Evolutionary conservation across 176 grass and related monocot species (phyloP).

Genomic region (Thalia dealbata): DNA sequence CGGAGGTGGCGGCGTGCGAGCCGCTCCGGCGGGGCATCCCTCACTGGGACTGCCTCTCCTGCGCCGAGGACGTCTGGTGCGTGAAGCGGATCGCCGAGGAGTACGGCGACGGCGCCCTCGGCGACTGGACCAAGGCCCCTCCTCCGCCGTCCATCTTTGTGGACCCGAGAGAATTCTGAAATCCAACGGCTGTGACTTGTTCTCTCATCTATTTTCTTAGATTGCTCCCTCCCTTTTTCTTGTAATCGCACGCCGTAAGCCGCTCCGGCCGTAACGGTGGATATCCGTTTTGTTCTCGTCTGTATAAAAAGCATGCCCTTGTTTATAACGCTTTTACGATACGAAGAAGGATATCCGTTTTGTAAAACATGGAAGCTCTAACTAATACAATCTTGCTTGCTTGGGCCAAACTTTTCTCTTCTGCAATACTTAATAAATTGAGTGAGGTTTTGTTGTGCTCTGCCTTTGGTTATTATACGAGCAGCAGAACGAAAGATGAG

Average conservation of each 20-base stretch:
- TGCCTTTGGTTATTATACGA: no score
- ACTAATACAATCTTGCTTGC: neutral
- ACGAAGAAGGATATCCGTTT: neutral
- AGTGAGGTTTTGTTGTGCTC: neutral
- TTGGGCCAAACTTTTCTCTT: neutral
- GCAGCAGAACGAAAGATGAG: no score
- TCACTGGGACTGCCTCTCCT: slow-evolving; percentile 44
- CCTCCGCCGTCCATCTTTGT: slow-evolving; percentile 58
- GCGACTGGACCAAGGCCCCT: slow-evolving; percentile 62
- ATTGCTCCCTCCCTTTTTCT: neutral
- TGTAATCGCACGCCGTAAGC: neutral
- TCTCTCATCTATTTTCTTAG: neutral
- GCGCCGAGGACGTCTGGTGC: slow-evolving; percentile 79
- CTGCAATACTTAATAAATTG: neutral
- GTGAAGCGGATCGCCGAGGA: slow-evolving; percentile 56
- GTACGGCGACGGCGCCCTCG: slow-evolving; percentile 30
- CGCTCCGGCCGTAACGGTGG: neutral
- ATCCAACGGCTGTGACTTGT: neutral
- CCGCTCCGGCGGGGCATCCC: slow-evolving; percentile 33
- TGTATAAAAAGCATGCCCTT: neutral
- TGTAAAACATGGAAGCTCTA: neutral
- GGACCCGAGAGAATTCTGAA: slow-evolving; percentile 73
- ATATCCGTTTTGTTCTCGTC: neutral
- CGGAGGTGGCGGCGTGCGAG: slow-evolving; percentile 41
- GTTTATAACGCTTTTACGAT: neutral